Evolutionary conservation across 1,284 basidiomycete genomes (phyloP).

Genomic region (Trametes polyzona): DNA sequence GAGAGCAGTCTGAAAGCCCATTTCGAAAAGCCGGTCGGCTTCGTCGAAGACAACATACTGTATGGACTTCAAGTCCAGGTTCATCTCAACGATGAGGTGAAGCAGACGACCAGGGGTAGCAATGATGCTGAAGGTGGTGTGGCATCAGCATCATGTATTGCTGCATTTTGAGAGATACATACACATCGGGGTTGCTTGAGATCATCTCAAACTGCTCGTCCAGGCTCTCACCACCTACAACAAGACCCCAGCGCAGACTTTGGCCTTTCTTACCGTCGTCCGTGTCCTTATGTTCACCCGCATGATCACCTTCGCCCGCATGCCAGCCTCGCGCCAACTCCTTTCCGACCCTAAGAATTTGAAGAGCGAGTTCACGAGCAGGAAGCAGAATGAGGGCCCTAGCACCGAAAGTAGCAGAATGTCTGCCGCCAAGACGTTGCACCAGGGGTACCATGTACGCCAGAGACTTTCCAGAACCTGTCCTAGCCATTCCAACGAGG

Average conservation of each 20-base stretch:
- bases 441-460: slow-evolving; percentile 95
- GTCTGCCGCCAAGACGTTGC: slow-evolving; percentile 83
- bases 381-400: slow-evolving; percentile 91
- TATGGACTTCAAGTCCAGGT: slow-evolving; percentile 86
- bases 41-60: slow-evolving; percentile 98
- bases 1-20: slow-evolving; percentile 94
- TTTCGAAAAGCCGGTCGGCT: slow-evolving; percentile 96
- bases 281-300: slow-evolving; percentile 63
- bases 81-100: slow-evolving; percentile 97
- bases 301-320: slow-evolving; percentile 59
- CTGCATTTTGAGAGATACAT: slow-evolving; percentile 39
- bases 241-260: slow-evolving; percentile 87
- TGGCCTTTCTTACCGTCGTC: slow-evolving; percentile 66
- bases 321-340: slow-evolving; percentile 85
- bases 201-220: slow-evolving; percentile 98
- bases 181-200: slow-evolving; percentile 94
- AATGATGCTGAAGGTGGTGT: slow-evolving; percentile 68
- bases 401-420: slow-evolving; percentile 82
- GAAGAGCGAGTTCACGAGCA: slow-evolving; percentile 92
- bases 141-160: slow-evolving; percentile 17
- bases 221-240: slow-evolving; percentile 95
- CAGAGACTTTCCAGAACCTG: slow-evolving; percentile 97
- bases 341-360: slow-evolving; percentile 94
- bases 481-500: slow-evolving; percentile 98
- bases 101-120: slow-evolving; percentile 97